Base-by-base conservation (phyloP, 2,329 filamentous ascomycete species). In the Aspergillus sp. region DNA sequence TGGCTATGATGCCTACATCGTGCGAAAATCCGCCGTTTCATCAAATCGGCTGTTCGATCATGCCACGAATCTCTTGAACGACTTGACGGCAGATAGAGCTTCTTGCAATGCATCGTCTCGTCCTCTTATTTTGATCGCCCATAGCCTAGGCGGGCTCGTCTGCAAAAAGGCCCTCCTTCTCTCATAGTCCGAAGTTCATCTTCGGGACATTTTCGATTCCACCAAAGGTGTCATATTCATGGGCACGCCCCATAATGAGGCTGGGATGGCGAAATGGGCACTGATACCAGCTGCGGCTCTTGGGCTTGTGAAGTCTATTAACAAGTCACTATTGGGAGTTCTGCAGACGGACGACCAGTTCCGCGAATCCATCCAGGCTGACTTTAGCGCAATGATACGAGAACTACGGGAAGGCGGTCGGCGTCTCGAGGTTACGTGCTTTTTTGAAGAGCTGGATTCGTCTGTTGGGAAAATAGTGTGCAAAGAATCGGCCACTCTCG, bases 231-330 rank as follows among this genome's bases (percentile, higher is more conserved):
- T 63, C 26, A 35, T 49, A 3, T 62, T 63, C 38, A 44, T 63
- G 14, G 58, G 60, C 6, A 62, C 60, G 20, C 57, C 57, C 1
- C 57, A 63, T 35, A 41, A 47, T 5, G 58, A 57, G 0, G 36
- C 53, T 3, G 4, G 40, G 50, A 44, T 58, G 34, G 58, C 60
- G 0, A 29, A 53, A 17, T 63, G 55, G 59, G 49, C 48, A 0
- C 45, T 37, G 10, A 50, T 57, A n/a, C 48, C 51, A 0, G 53
- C 41, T 13, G 39, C 35, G 2, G 41, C 39, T 15, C 33, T 47
- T 24, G 32, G 41, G 1, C 15, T 47, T 2, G 14, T 45, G 8
- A 44, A 39, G 25, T 39, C 30, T 8, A 38, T 31, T 10, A 22
- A 22, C 19, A 22, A 6, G 19, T 6, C 19, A 22, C 19, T 22